phyloP scores from a whole-genome alignment of 2,329 filamentous ascomycete genomes.

The Pseudogymnoascus sp. region DNA sequence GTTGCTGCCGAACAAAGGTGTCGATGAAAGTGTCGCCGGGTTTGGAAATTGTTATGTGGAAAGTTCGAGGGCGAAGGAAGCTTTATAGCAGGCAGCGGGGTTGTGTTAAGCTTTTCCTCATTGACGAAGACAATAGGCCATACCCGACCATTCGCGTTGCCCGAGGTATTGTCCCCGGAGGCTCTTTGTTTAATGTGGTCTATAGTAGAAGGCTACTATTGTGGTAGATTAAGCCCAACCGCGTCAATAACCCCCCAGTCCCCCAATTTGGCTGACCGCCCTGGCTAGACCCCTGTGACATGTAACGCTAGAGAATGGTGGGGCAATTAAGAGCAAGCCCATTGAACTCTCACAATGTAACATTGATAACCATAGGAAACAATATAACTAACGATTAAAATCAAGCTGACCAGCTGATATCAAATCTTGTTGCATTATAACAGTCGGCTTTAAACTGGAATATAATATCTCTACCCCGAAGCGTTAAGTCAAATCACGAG shows the following conservation, averaged over 20 bases:
- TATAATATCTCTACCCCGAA: not conserved
- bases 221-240: not conserved
- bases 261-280: not conserved
- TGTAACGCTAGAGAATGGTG: not conserved
- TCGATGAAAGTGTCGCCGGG: constrained; percentile 1
- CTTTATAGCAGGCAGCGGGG: not conserved
- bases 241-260: not conserved
- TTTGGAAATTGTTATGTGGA: not conserved
- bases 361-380: not conserved
- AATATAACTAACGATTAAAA: not conserved
- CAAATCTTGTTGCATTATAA: not conserved
- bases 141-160: not conserved
- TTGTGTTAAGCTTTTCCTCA: not conserved
- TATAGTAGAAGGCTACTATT: not conserved
- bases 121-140: not conserved
- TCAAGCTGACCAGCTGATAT: not conserved
- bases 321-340: not conserved
- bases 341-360: not conserved
- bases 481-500: not conserved
- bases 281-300: not conserved
- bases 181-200: not conserved
- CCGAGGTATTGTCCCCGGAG: not conserved
- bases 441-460: not conserved
- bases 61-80: constrained; percentile 2
- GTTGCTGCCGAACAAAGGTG: not conserved